These are phyloP conservation scores for Lipomyces sp. DNA, from an alignment of 805 yeast genomes.

Conservation along the genomic window DNA sequence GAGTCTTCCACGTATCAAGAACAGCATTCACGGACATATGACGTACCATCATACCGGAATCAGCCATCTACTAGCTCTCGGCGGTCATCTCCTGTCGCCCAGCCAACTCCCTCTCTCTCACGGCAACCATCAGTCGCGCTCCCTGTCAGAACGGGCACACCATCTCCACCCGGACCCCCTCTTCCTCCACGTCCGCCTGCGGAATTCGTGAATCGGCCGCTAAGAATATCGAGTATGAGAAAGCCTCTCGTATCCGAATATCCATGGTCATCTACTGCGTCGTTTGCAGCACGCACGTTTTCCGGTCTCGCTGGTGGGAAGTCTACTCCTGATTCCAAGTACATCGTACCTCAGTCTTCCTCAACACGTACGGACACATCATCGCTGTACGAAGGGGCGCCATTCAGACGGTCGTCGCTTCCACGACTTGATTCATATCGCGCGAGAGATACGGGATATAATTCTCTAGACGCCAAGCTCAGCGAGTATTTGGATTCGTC, in stretches of 20 bases:
- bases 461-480: constrained; percentile 32
- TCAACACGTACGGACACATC: constrained; percentile 6
- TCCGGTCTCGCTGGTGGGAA: background rate
- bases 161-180: constrained; percentile 31
- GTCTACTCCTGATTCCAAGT: constrained; percentile 5
- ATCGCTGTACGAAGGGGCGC: constrained; percentile 32
- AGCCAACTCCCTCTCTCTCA: constrained; percentile 7
- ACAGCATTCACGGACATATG: constrained; percentile 1
- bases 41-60: constrained; percentile 7
- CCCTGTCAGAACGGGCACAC: constrained; percentile 21
- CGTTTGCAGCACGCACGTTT: constrained; percentile 22
- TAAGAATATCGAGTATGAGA: constrained; percentile 22
- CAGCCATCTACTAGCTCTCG: constrained; percentile 2
- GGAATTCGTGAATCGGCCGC: constrained; percentile 23
- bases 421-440: constrained; percentile 31
- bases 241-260: constrained; percentile 31
- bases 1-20: constrained; percentile 6
- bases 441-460: constrained; percentile 13
- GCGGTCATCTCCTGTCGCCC: constrained; percentile 10
- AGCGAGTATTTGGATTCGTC: constrained; percentile 23
- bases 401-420: constrained; percentile 25
- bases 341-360: background rate
- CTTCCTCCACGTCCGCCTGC: constrained; percentile 34
- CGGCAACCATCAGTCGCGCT: constrained; percentile 19
- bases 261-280: constrained; percentile 31